Evolutionary conservation across 495 filamentous ascomycete species (phyloP).

Genomic region (Penicillium soppii): DNA sequence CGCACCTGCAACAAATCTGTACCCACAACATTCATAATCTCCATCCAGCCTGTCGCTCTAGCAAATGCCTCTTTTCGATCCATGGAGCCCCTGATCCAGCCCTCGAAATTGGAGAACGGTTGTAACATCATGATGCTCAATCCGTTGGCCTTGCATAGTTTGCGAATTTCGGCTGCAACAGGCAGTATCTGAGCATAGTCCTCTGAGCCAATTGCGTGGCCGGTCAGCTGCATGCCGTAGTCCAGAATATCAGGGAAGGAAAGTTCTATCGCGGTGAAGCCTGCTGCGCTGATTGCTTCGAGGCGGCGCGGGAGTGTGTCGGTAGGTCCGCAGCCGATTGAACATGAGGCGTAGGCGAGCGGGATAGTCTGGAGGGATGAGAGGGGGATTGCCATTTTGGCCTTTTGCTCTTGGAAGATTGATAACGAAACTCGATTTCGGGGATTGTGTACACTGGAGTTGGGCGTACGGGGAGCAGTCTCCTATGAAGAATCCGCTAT

Average conservation of each 20-base stretch:
- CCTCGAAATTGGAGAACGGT: constrained; percentile 79
- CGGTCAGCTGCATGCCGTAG: constrained; percentile 53
- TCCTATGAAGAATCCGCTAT: not conserved
- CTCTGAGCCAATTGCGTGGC: constrained; percentile 48
- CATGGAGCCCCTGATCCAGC: constrained; percentile 59
- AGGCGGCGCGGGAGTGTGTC: constrained; percentile 65
- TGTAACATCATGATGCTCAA: constrained; percentile 73
- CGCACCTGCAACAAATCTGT: constrained; percentile 76
- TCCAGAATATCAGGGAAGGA: constrained; percentile 72
- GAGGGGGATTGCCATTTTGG: constrained; percentile 20
- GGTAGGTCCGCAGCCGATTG: constrained; percentile 51
- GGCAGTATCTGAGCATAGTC: constrained; percentile 56
- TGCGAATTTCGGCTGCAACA: constrained; percentile 51
- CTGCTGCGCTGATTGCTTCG: constrained; percentile 62
- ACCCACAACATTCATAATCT: constrained; percentile 68
- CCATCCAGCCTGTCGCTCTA: constrained; percentile 66
- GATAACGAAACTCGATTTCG: not conserved
- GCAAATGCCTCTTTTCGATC: constrained; percentile 65
- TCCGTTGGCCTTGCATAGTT: constrained; percentile 48
- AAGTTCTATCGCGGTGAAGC: constrained; percentile 71
- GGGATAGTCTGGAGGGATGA: constrained; percentile 50
- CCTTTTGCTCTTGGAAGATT: not conserved
- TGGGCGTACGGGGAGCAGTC: not conserved
- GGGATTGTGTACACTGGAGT: constrained; percentile 9
- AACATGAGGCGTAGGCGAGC: constrained; percentile 64